Evolutionary conservation across 352 stramenopile species (phyloP), one percentile per base, ranked within the genome.

Genomic region (Phytophthora citrophthora): DNA sequence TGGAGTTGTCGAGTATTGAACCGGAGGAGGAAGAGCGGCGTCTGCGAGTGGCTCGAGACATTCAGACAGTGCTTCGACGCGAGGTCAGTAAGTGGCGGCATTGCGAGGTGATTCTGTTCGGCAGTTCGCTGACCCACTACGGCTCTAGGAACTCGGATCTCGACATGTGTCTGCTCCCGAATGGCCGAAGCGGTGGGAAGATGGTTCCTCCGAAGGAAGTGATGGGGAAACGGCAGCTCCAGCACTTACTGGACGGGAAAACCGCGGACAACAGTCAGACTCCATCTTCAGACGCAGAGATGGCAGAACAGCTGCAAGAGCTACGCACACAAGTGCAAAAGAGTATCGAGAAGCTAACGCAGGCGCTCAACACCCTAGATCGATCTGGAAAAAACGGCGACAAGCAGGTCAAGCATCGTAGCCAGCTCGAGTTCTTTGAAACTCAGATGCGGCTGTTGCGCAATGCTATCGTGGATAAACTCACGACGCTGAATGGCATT

Each of bases 111-210:
- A 45, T 81, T 54, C 72, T 90, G 5, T 95, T 91, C 45, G 87
- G 87, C 48, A 95, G 87, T 31, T 95, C 87, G 1, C 50, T 92
- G 50, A 93, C 85, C 40, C 85, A 76, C 45, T 94, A 84, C 38
- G 87, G 87, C 26, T 89, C 87, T 11, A 79, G 75, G 29, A 72
- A 54, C 23, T 95, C 83, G 36, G 87, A 95, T 60, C 51, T 94
- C 16, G 87, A 95, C 61, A 76, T 95, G 71, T 91, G 85, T 56
- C 64, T 93, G 9, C 68, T 89, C 16, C 50, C 74, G 1, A 64
- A 68, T 45, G 65, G 61, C 5, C 61, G 46, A 27, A 65, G 12
- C 20, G 29, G 20, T 45, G 48, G 41, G 0, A 59, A 47, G 4
- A 18, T 36, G 9, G 53, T 63, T 9, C 61, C 74, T 5, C 41